Evolutionary conservation across 768 basidiomycete genomes (phyloP).

Genomic region (Coprinellus micaceus): DNA sequence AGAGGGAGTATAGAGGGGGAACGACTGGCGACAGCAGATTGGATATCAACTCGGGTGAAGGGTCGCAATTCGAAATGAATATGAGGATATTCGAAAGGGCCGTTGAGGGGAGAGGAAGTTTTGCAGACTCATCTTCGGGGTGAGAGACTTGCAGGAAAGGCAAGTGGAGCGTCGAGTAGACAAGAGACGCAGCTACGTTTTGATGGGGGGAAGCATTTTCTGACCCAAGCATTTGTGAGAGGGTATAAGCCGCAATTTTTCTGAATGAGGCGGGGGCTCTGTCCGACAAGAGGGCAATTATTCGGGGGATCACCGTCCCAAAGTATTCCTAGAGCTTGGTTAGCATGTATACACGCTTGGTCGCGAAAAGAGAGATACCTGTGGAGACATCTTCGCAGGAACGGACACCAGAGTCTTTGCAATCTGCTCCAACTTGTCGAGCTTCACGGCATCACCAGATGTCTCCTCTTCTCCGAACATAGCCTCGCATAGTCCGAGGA

Average conservation of each 20-base stretch:
- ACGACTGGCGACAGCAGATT: constrained; percentile 66
- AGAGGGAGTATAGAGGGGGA: constrained; percentile 61
- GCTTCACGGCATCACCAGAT: constrained; percentile 43
- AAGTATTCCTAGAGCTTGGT: constrained; percentile 55
- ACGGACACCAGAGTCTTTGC: constrained; percentile 59
- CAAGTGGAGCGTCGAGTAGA: constrained; percentile 49
- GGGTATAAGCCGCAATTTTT: constrained; percentile 62
- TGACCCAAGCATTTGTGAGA: constrained; percentile 59
- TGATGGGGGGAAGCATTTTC: constrained; percentile 27
- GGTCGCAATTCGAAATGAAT: constrained; percentile 73
- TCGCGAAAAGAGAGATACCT: constrained; percentile 40
- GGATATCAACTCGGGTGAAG: constrained; percentile 65
- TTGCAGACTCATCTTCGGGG: background rate
- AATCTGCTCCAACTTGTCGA: constrained; percentile 74
- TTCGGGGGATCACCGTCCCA: constrained; percentile 45
- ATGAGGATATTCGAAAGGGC: constrained; percentile 50
- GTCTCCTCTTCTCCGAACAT: constrained; percentile 63
- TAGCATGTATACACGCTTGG: background rate
- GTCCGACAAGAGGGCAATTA: constrained; percentile 48
- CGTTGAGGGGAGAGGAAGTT: constrained; percentile 27
- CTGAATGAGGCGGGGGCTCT: constrained; percentile 42
- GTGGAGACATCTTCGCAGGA: constrained; percentile 50
- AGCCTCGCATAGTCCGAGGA: constrained; percentile 64
- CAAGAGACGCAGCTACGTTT: constrained; percentile 29
- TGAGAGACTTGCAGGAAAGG: constrained; percentile 38